These are phyloP conservation scores for Torulaspora quercuum DNA, from an alignment of 805 yeast genomes.

Conservation along the genomic window DNA sequence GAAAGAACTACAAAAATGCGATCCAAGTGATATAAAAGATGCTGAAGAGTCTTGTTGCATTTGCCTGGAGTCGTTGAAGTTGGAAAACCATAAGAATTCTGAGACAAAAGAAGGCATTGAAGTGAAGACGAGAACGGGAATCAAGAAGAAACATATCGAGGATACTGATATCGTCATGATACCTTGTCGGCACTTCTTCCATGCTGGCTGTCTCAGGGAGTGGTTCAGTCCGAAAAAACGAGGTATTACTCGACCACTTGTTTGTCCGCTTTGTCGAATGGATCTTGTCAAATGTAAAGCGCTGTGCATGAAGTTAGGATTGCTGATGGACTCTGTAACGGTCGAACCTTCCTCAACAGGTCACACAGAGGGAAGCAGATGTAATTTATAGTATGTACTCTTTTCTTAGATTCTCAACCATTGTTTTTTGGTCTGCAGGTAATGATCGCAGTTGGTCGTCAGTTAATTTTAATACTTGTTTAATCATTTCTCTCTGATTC, in stretches of 20 bases:
- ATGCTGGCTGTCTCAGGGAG: slow-evolving; percentile 5
- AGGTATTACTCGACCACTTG: slow-evolving; percentile 1
- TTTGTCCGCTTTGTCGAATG: slow-evolving; percentile 9
- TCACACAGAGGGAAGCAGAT: background rate
- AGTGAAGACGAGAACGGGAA: background rate
- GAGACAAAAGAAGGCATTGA: background rate
- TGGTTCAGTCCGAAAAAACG: slow-evolving; percentile 5
- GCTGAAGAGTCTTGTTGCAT: slow-evolving; percentile 7
- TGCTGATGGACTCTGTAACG: slow-evolving; percentile 3
- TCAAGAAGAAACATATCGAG: background rate
- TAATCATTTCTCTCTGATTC: slow-evolving; percentile 54
- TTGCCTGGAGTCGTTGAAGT: slow-evolving; percentile 6
- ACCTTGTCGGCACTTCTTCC: slow-evolving; percentile 9
- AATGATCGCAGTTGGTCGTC: slow-evolving; percentile 42
- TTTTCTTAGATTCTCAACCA: slow-evolving; percentile 53
- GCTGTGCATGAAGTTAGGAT: slow-evolving; percentile 4
- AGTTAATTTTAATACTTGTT: slow-evolving; percentile 46
- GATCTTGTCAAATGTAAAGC: slow-evolving; percentile 7
- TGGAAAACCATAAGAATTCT: background rate
- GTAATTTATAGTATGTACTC: slow-evolving; percentile 43
- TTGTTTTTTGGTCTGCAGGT: slow-evolving; percentile 46
- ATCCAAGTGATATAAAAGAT: background rate
- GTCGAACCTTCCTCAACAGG: background rate
- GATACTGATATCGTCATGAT: slow-evolving; percentile 6
- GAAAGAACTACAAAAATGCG: slow-evolving; percentile 1